A percentile compares a stretch with the other conserved stretches of the same genome.
phyloP scores from a whole-genome alignment of 2,329 filamentous ascomycete species.

The Nemania serpens region DNA sequence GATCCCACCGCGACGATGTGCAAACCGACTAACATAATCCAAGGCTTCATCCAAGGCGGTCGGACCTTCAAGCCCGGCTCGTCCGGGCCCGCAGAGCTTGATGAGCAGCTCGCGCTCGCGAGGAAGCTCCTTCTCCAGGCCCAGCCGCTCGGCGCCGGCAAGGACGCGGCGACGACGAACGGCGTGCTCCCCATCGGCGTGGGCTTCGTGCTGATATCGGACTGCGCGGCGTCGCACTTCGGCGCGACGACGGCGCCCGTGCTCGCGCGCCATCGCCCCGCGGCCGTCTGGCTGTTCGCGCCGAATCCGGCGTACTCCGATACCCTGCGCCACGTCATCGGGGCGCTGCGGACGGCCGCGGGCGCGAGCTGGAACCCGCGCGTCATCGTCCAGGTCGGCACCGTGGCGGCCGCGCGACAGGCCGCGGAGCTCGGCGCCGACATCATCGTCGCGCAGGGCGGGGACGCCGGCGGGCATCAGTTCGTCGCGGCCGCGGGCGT shows the following conservation, averaged over 20 bases:
- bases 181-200: conserved; percentile 57
- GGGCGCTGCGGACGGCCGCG: conserved; percentile 19
- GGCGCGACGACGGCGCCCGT: conserved; percentile 52
- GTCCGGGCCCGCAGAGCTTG: conserved; percentile 37
- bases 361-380: conserved; percentile 40
- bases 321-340: conserved; percentile 32
- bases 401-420: conserved; percentile 50
- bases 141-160: not conserved
- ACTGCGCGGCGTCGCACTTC: conserved; percentile 46
- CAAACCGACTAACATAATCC: not conserved
- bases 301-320: conserved; percentile 46
- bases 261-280: conserved; percentile 57
- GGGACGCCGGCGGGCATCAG: conserved; percentile 59
- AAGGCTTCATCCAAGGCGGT: conserved; percentile 44
- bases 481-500: conserved; percentile 51
- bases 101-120: conserved; percentile 38
- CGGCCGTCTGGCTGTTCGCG: conserved; percentile 71
- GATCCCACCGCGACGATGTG: not conserved
- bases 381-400: conserved; percentile 57
- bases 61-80: conserved; percentile 41
- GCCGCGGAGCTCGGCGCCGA: conserved; percentile 47
- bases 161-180: not conserved
- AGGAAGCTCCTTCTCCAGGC: conserved; percentile 1
- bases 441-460: conserved; percentile 57
- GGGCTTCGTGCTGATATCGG: conserved; percentile 64